Base-by-base conservation (phyloP, 371 early-diverging fungal genomes). In the Mortierella sp. region DNA sequence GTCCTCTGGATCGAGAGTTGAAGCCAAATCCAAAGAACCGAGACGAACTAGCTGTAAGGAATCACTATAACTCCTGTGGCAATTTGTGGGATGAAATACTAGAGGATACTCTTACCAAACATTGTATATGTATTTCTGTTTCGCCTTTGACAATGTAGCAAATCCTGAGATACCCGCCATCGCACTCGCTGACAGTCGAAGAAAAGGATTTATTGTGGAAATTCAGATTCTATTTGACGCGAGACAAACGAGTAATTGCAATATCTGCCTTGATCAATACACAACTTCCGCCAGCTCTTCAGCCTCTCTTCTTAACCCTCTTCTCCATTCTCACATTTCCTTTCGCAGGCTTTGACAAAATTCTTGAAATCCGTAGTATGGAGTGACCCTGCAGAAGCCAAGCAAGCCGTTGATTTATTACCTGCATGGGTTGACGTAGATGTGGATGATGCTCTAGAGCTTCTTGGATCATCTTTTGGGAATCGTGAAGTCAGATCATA, bases 151-250 rank as follows among this genome's bases (percentile, higher is more conserved):
- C 55, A 11, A 55, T 9, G 6, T 83, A 96, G 94, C 90, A 88
- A 78, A 96, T 98, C 55, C 85, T 97, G 81, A 84, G 93, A 67
- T 97, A 97, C 77, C 96, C 98, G n/a, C 97, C 97, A 5, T 94
- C 97, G 2, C 89, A 94, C 66, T 83, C 83, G 20, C 84, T 99
- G 32, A 93, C 93, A 0, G 88, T 90, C 9, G 94, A 95, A 61
- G 97, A 97, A 75, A 96, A 96, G 76, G 96, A 99, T 75, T 75
- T 97, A 45, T 87, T 98, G 32, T 99, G 99, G 99, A 97, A 97
- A 81, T 99, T 96, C 80, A 88, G 99, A 65, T 97, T 94, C 70
- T 97, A 96, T 75, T 86, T 99, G 54, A 94, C 96, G 10, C 86
- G 95, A 30, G 96, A 97, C 85, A 96, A 95, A 67, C 89, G 94